Base-by-base conservation (phyloP, 2,329 filamentous ascomycete genomes). In the Balansia obtecta region DNA sequence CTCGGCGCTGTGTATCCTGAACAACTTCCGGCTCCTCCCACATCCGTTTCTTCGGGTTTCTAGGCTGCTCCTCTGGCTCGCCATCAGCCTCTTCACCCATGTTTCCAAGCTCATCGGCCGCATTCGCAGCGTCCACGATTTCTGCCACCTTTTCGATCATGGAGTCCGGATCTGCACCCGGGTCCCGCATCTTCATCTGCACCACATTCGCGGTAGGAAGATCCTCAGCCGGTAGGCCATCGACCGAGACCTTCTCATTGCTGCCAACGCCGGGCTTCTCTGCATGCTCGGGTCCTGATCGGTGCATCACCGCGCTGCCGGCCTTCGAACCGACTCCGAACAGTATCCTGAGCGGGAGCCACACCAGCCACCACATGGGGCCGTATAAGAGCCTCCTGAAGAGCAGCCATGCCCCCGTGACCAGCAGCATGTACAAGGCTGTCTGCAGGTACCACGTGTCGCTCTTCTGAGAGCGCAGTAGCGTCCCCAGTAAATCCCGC, bases 391-490 rank as follows among this genome's bases (percentile, higher is more conserved):
- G 73, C 43, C 93, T 74, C 30, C 93, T 75, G 61, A 94, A 96
- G 7, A 95, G 63, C 8, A 98, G 75, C 93, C 93, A 98, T 32
- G 72, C 74, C 41, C 90, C 81, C 1, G 89, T 96, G 6, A 71
- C 78, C 20, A 85, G 61, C 15, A 97, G 76, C 58, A 96, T 75
- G 63, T 90, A 94, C 57, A 97, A 82, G 2, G 90, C 82, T 38
- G 87, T 94, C 68, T 93, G 86, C 34, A 98, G 77, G 64, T 98
- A 98, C 93, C 93, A 98, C 2, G 90, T 96, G 64, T 98, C 93
- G 56, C 85, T 93, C 74, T 98, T 98, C 63, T 94, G 88, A 55
- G 87, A 93, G 54, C 81, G 80, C 45, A 97, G 71, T 44, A 98
- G 72, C 16, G 87, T 88, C 7, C 81, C 80, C 8, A 96, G 78